Evolutionary conservation across 2,329 filamentous ascomycete species (phyloP).

Genomic region (Neofusicoccum laricinum): DNA sequence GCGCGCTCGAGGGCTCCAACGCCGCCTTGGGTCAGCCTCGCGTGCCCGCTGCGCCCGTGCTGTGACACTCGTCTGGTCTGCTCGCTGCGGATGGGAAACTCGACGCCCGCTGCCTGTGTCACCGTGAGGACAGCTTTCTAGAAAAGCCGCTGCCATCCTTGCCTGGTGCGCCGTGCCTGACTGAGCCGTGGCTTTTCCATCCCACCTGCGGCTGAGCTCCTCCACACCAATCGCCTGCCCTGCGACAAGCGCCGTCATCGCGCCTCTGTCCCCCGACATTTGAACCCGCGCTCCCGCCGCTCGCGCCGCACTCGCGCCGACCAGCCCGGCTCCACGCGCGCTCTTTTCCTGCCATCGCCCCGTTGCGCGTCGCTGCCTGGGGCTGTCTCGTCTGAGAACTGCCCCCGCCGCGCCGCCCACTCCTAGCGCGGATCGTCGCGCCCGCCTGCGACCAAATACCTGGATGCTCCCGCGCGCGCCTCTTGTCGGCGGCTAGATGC

Average conservation of each 20-base stretch:
- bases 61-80: constrained; percentile 10
- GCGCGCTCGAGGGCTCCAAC: not conserved
- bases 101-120: not conserved
- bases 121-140: constrained; percentile 1
- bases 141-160: constrained; percentile 12
- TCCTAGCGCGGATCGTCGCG: constrained; percentile 4
- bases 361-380: not conserved
- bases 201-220: not conserved
- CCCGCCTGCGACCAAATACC: not conserved
- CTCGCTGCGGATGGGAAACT: not conserved
- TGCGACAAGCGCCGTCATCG: constrained; percentile 21
- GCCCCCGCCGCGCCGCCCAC: not conserved
- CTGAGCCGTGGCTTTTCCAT: constrained; percentile 2
- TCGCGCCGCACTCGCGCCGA: not conserved
- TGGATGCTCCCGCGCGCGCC: not conserved
- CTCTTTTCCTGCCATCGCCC: not conserved
- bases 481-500: constrained; percentile 6
- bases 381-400: not conserved
- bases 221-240: constrained; percentile 1
- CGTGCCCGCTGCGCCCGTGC: constrained; percentile 11
- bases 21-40: constrained; percentile 13
- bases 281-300: not conserved
- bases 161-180: constrained; percentile 6
- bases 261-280: constrained; percentile 17
- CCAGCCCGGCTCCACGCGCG: not conserved